Conservation (phyloP, 192 early-diverging fungal species). For the Funneliformis geosporum region DNA sequence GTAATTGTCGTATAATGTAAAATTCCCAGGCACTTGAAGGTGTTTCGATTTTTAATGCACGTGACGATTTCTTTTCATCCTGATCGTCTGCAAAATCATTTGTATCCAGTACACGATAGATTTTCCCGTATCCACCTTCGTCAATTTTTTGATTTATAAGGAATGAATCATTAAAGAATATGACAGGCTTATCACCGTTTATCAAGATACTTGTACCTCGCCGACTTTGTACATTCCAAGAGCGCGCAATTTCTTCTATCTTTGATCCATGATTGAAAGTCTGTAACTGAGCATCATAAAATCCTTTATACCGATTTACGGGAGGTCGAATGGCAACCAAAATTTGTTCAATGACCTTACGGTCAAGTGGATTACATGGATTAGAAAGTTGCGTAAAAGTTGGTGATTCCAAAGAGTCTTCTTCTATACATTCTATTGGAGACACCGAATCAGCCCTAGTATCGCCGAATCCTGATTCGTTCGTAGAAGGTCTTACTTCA, state of each 20-base stretch:
- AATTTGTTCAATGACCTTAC: background rate
- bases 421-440: background rate
- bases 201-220: background rate
- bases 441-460: background rate
- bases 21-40: constrained; percentile 38
- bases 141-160: constrained; percentile 12
- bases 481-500: background rate
- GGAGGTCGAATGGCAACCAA: background rate
- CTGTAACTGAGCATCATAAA: background rate
- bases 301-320: constrained; percentile 12
- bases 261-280: background rate
- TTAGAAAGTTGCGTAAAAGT: background rate
- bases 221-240: background rate
- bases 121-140: constrained; percentile 22
- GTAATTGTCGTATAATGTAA: constrained; percentile 36
- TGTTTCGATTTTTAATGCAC: constrained; percentile 34
- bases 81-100: background rate
- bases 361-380: constrained; percentile 22
- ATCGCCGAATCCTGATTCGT: background rate
- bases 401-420: background rate
- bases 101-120: constrained; percentile 13
- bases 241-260: background rate
- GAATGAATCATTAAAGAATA: constrained; percentile 19
- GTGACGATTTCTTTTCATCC: background rate
- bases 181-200: background rate